phyloP scores from a whole-genome alignment of 257 asterid species.

The Solanum sparsipilum region DNA sequence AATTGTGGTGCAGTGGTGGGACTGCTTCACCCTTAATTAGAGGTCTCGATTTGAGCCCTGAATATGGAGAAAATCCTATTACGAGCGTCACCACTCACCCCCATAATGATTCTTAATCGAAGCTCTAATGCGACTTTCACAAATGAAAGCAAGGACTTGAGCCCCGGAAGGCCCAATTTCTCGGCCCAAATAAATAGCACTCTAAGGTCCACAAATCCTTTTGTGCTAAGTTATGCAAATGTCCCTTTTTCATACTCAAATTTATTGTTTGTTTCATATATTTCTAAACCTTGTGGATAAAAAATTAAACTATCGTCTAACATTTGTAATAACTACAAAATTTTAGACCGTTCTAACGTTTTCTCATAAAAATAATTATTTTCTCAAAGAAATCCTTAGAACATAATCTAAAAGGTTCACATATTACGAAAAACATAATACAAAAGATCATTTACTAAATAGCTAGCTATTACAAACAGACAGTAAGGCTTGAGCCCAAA shows the following conservation, averaged over 20 bases:
- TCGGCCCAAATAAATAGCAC: not conserved
- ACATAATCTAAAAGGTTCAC: not conserved
- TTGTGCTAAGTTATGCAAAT: not conserved
- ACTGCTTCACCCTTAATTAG: no score
- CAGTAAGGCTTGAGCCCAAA: not conserved
- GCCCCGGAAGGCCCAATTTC: not conserved
- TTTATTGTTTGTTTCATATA: not conserved
- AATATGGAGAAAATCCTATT: not conserved
- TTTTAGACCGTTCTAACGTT: not conserved
- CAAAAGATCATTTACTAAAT: not conserved
- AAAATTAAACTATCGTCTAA: not conserved
- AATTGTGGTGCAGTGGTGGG: not conserved
- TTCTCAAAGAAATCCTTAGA: not conserved
- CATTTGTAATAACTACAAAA: not conserved
- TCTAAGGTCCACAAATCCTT: not conserved
- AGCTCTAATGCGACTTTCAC: not conserved
- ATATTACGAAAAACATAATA: not conserved
- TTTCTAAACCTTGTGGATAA: not conserved
- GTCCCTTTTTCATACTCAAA: not conserved
- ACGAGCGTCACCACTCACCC: not conserved
- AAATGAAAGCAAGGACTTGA: not conserved
- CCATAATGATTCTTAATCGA: no score
- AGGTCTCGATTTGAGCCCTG: accelerated
- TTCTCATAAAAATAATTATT: not conserved
- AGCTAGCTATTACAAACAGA: not conserved